Evolutionary conservation across 78 protist species (phyloP).

Genomic region (Ministeria vibrans): DNA sequence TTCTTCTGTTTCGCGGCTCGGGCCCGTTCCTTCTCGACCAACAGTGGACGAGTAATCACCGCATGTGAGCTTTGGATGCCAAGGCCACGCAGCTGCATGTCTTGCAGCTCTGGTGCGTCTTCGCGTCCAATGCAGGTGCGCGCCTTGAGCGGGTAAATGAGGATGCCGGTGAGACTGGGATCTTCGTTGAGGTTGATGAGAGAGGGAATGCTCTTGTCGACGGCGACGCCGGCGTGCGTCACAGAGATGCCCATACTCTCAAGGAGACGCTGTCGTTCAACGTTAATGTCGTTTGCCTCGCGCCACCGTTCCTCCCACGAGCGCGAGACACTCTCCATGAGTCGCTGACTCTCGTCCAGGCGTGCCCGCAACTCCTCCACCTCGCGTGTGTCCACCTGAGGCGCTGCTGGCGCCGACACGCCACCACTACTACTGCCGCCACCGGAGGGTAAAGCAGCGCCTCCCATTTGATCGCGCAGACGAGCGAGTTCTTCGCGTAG

Average conservation of each 20-base stretch:
- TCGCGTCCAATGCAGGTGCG: too few relatives aligned
- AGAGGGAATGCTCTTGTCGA: not conserved
- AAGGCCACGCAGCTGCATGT: not conserved
- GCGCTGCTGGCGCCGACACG: not conserved
- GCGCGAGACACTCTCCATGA: not conserved
- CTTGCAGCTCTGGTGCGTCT: too few relatives aligned
- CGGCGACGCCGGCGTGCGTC: not conserved
- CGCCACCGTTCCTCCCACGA: slow-evolving; percentile 2
- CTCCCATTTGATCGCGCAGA: not conserved
- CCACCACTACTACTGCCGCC: not conserved
- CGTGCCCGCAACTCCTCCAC: not conserved
- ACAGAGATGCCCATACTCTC: not conserved
- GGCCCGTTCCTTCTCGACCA: too few relatives aligned
- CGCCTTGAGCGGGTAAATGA: not conserved
- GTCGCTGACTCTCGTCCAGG: not conserved
- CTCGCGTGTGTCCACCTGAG: not conserved
- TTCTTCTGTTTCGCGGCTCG: too few relatives aligned
- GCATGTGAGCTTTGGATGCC: too few relatives aligned
- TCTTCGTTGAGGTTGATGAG: slow-evolving; percentile 16
- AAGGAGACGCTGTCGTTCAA: not conserved
- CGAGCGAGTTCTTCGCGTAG: slow-evolving; percentile 16
- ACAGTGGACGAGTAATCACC: too few relatives aligned
- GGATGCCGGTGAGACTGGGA: not conserved
- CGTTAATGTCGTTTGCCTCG: not conserved
- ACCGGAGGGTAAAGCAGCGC: not conserved